Percentiles rank a stretch among this genome's conserved stretches.
Evolutionary conservation across 208 protist species (phyloP).

Genomic region (Trypanosomatidae sp.): DNA sequence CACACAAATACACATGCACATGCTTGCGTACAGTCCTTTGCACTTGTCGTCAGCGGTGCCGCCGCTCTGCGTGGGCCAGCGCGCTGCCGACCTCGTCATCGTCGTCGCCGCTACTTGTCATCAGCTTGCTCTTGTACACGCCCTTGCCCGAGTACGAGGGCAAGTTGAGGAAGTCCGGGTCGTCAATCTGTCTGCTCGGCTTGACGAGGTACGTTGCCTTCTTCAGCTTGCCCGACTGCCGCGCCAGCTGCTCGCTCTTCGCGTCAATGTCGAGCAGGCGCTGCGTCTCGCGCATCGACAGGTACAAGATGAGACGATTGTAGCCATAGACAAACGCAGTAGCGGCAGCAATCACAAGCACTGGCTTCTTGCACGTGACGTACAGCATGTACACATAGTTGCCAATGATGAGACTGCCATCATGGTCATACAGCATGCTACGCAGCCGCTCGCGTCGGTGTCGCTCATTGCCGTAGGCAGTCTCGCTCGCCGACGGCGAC

Average conservation of each 20-base stretch:
- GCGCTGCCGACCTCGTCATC: slow-evolving; percentile 24
- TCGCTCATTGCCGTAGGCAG: no score
- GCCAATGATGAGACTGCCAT: slow-evolving; percentile 32
- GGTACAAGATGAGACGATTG: slow-evolving; percentile 23
- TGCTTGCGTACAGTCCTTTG: slow-evolving; percentile 1
- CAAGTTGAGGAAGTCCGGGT: slow-evolving; percentile 64
- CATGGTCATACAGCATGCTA: slow-evolving; percentile 40
- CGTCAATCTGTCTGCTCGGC: slow-evolving; percentile 52
- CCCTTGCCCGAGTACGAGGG: slow-evolving; percentile 52
- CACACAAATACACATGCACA: slow-evolving; percentile 1
- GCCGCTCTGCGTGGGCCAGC: slow-evolving; percentile 4
- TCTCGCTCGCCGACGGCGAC: no score
- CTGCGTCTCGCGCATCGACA: slow-evolving; percentile 20
- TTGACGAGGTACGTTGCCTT: slow-evolving; percentile 52
- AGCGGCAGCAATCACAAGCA: slow-evolving; percentile 12
- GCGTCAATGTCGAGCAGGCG: slow-evolving; percentile 14
- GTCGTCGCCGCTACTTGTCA: slow-evolving; percentile 6
- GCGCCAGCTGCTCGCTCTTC: slow-evolving; percentile 24
- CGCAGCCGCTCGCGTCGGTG: no score
- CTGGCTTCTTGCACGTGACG: slow-evolving; percentile 36
- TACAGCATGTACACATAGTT: slow-evolving; percentile 31
- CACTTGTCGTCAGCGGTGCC: slow-evolving; percentile 5
- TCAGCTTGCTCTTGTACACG: slow-evolving; percentile 30
- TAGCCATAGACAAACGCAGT: slow-evolving; percentile 27
- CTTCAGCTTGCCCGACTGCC: slow-evolving; percentile 49